These are phyloP conservation scores for Incumbomyces delicatus DNA, from an alignment of 2,329 filamentous ascomycete species.

Conservation along the genomic window DNA sequence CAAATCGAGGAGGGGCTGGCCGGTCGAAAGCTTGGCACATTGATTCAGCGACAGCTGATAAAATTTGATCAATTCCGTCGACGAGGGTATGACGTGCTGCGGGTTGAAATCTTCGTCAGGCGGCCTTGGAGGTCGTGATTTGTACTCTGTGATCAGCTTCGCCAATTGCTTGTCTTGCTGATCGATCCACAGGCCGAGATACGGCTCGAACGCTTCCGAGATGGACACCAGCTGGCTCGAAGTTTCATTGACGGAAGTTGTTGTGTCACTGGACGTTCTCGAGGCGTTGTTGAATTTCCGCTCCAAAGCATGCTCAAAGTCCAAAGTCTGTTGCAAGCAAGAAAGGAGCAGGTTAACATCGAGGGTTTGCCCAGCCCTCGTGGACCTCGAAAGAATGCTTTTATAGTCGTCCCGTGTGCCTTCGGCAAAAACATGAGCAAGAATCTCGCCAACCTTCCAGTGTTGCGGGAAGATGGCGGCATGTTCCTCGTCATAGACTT, in stretches of 20 bases:
- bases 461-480: conserved; percentile 72
- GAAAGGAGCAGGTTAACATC: conserved; percentile 83
- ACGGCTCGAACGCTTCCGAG: conserved; percentile 93
- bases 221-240: conserved; percentile 82
- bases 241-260: conserved; percentile 66
- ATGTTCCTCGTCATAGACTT: conserved; percentile 91
- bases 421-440: conserved; percentile 89
- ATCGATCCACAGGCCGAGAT: conserved; percentile 93
- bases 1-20: conserved; percentile 74
- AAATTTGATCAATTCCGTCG: conserved; percentile 94
- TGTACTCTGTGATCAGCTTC: conserved; percentile 76
- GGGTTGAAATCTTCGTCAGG: conserved; percentile 85
- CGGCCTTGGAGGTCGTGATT: conserved; percentile 66
- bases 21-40: conserved; percentile 90
- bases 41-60: conserved; percentile 89
- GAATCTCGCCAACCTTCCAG: conserved; percentile 83
- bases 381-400: conserved; percentile 77
- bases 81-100: conserved; percentile 82
- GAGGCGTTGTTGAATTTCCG: conserved; percentile 63
- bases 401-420: conserved; percentile 93
- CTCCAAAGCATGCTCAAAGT: conserved; percentile 91
- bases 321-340: conserved; percentile 87
- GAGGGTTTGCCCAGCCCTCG: conserved; percentile 68
- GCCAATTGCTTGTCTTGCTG: conserved; percentile 86
- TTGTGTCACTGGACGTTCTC: conserved; percentile 77